Evolutionary conservation across 2,329 filamentous ascomycete species (phyloP).

Genomic region (Colletotrichum cuscutae): DNA sequence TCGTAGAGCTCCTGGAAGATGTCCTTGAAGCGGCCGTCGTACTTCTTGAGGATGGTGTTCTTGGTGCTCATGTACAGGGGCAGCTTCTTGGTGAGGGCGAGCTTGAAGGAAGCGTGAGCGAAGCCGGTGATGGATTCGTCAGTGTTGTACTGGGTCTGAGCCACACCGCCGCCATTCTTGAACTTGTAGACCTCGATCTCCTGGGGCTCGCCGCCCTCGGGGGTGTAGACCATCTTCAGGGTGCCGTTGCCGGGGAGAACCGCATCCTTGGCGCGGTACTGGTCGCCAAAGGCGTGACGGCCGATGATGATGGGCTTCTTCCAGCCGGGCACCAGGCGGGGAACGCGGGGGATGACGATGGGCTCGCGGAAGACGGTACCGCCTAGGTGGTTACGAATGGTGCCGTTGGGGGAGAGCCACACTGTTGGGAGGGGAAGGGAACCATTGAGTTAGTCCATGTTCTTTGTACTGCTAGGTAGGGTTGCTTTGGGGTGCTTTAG

Average conservation of each 20-base stretch:
- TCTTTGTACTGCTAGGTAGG: neutral
- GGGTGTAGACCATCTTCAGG: constrained; percentile 94
- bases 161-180: constrained; percentile 82
- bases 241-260: constrained; percentile 87
- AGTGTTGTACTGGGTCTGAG: constrained; percentile 98
- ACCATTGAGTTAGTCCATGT: constrained; percentile 5
- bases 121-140: constrained; percentile 95
- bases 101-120: constrained; percentile 96
- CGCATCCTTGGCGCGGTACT: constrained; percentile 95
- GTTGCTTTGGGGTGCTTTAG: constrained; percentile 4
- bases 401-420: constrained; percentile 99
- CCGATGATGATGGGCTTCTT: constrained; percentile 99
- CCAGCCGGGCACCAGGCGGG: constrained; percentile 95
- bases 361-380: constrained; percentile 99
- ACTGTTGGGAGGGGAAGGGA: constrained; percentile 59
- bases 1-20: constrained; percentile 99
- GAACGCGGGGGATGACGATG: constrained; percentile 94
- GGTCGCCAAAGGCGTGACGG: constrained; percentile 97
- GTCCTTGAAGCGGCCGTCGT: constrained; percentile 99
- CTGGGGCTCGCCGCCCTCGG: constrained; percentile 82
- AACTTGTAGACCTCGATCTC: constrained; percentile 92
- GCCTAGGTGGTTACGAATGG: constrained; percentile 78
- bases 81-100: constrained; percentile 85
- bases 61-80: constrained; percentile 99
- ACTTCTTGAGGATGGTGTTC: constrained; percentile 99